A percentile compares a stretch with the other conserved stretches of the same genome.
phyloP scores from a whole-genome alignment of 371 early-diverging fungal genomes.

The Mucor lusitanicus region DNA sequence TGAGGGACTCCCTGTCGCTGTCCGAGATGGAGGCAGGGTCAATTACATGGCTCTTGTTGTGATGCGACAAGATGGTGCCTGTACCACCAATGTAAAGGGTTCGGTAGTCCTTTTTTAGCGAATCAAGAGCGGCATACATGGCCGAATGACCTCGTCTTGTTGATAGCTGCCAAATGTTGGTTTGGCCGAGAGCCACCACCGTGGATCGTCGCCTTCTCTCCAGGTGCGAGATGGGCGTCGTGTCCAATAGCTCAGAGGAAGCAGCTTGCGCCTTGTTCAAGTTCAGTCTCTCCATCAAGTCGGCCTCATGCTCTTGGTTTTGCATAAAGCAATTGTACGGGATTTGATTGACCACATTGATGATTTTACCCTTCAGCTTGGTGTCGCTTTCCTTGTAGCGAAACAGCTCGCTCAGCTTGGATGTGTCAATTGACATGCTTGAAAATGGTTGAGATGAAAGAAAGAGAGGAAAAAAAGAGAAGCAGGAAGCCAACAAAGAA shows the following conservation, averaged over 20 bases:
- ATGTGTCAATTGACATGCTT: conserved; percentile 10
- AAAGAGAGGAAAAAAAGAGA: background rate
- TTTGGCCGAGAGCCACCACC: conserved; percentile 25
- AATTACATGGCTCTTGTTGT: conserved; percentile 19
- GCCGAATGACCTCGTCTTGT: conserved; percentile 79
- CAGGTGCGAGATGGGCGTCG: conserved; percentile 36
- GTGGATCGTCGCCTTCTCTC: conserved; percentile 37
- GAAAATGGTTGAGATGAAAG: background rate
- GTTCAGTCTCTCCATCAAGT: background rate
- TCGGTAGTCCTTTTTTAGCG: conserved; percentile 50
- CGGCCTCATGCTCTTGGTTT: background rate
- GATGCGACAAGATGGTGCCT: conserved; percentile 51
- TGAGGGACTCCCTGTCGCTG: conserved; percentile 42
- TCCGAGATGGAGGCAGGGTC: conserved; percentile 23
- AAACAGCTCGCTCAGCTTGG: conserved; percentile 9
- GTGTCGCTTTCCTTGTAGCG: conserved; percentile 3
- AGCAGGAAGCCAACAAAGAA: background rate
- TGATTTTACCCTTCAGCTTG: conserved; percentile 42
- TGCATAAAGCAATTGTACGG: conserved; percentile 36
- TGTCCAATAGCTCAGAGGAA: background rate
- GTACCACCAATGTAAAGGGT: conserved; percentile 75
- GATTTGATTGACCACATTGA: conserved; percentile 59
- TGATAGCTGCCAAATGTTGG: conserved; percentile 36
- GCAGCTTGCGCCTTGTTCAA: background rate
- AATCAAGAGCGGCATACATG: conserved; percentile 76